Evolutionary conservation across 176 grass and related monocot species (phyloP), one percentile per base, ranked within the genome.

Genomic region (Oryza glumipatula): DNA sequence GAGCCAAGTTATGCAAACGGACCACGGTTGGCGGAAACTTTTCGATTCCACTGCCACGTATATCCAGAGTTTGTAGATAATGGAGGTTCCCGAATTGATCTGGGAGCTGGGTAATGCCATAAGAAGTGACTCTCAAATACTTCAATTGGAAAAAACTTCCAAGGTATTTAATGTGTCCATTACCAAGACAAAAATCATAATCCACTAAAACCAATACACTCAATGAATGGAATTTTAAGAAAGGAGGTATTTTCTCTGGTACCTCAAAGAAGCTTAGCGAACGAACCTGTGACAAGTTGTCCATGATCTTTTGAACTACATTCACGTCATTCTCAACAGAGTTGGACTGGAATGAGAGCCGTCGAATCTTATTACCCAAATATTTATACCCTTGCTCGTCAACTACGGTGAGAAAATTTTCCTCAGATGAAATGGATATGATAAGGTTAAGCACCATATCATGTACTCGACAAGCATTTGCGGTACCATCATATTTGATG

Each of bases 391-490:
- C 14, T 15, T 49, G 30, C 7, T 32, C 72, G 28, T 76, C 74
- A 5, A 68, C 11, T 68, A 84, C 6, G 16, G 14, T 84, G 9
- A 73, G 19, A 28, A 84, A 84, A 51, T 84, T 84, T 4, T 76
- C 63, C 16, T 84, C 63, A 19, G 47, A 28, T 56, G 72, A 84
- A 12, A 84, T 11, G 36, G 43, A 51, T 52, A 52, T 67, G 21
- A 84, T 84, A 24, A 76, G 32, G 44, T 74, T 64, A 16, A 84
- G 63, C 9, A 84, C 82, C 72, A 76, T 76, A 43, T 43, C 8
- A 43, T n/a, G 0, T 19, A 24, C 32, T 19, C 9, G 1, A 67
- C 4, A 43, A 43, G 41, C 41, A 43, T 9, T 43, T 43, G 8
- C 7, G 7, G 41, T 45, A 26, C 49, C 66, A 70, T 78, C 33